Conservation (phyloP, 2,329 filamentous ascomycete species). For the Clonostachys sp. region DNA sequence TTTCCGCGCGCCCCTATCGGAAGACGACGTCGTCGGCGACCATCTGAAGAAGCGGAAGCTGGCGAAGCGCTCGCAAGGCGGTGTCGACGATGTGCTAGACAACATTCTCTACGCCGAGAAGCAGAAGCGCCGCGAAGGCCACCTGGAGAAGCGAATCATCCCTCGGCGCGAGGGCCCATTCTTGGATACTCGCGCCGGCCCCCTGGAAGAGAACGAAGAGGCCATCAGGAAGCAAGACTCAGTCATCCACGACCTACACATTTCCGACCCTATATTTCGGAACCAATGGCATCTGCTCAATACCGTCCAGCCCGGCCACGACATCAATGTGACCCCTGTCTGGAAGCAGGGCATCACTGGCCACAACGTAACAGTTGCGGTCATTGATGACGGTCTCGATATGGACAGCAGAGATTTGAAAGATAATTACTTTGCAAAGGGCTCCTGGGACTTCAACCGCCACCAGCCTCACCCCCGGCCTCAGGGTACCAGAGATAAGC, state of each 20-base stretch:
- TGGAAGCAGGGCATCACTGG: constrained; percentile 92
- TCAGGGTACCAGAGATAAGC: constrained; percentile 76
- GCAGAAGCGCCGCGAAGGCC: constrained; percentile 43
- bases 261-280: constrained; percentile 84
- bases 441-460: constrained; percentile 97
- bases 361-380: constrained; percentile 81
- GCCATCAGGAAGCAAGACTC: constrained; percentile 54
- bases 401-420: constrained; percentile 92
- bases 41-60: constrained; percentile 50
- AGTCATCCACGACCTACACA: constrained; percentile 64
- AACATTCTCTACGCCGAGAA: constrained; percentile 76
- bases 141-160: constrained; percentile 47
- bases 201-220: constrained; percentile 14
- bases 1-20: constrained; percentile 67
- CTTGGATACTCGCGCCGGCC: background rate
- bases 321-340: constrained; percentile 92
- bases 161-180: constrained; percentile 23
- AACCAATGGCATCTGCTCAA: constrained; percentile 98
- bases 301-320: constrained; percentile 73
- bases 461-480: constrained; percentile 73
- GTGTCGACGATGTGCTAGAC: constrained; percentile 59
- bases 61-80: constrained; percentile 54
- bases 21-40: constrained; percentile 53
- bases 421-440: constrained; percentile 87
- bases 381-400: constrained; percentile 93